Percentiles rank a stretch among this genome's conserved stretches.
phyloP scores from a whole-genome alignment of 345 rosid genomes.

The Eucalyptus regnans region DNA sequence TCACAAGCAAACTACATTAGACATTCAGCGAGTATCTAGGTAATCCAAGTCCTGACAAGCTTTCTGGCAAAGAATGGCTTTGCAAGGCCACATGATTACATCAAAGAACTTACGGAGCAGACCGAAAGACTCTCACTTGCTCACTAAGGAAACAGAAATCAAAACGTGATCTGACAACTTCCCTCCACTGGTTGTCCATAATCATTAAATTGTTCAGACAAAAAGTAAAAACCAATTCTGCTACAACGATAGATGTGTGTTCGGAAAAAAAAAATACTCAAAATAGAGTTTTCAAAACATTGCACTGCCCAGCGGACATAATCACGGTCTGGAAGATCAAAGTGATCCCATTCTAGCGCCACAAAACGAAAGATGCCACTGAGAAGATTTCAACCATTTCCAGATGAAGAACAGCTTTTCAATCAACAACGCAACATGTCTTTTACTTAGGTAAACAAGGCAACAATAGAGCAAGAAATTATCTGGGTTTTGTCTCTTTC shows the following conservation, averaged over 20 bases:
- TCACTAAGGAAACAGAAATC: not conserved
- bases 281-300: not conserved
- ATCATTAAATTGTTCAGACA: not conserved
- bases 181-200: not conserved
- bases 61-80: not conserved
- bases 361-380: not conserved
- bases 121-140: not conserved
- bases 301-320: not conserved
- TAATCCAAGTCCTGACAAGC: not conserved
- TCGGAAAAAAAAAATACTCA: not conserved
- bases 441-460: not conserved
- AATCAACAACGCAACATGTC: not conserved
- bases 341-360: not conserved
- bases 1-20: not conserved
- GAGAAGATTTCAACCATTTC: not conserved
- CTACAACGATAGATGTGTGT: not conserved
- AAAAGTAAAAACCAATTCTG: not conserved
- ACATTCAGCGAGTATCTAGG: not conserved
- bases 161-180: not conserved
- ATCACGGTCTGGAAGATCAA: not conserved
- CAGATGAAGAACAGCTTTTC: not conserved
- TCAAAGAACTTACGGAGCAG: not conserved
- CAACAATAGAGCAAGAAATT: not conserved
- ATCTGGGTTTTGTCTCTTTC: not conserved
- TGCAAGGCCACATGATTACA: not conserved